These are phyloP conservation scores for Cerrena zonata DNA, from an alignment of 1,284 basidiomycete species.

Conservation along the genomic window DNA sequence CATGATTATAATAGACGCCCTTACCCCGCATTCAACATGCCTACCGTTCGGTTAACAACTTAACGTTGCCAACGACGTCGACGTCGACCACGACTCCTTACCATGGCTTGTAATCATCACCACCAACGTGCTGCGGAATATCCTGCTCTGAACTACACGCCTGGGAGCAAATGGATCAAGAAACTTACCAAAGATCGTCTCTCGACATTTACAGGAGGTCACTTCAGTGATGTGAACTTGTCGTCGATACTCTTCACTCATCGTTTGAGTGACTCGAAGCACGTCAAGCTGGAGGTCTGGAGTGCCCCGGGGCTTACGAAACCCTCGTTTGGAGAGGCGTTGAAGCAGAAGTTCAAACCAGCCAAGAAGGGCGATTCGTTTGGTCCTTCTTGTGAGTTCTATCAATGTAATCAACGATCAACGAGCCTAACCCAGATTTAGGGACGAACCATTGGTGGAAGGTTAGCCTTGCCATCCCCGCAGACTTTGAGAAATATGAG, in stretches of 20 bases:
- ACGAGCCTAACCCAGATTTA: constrained; percentile 3
- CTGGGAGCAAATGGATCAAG: constrained; percentile 81
- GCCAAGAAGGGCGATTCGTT: constrained; percentile 84
- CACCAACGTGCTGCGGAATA: constrained; percentile 40
- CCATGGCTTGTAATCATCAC: background rate
- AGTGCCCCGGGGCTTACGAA: constrained; percentile 77
- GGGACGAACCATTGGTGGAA: constrained; percentile 95
- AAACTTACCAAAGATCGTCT: constrained; percentile 64
- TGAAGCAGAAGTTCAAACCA: constrained; percentile 69
- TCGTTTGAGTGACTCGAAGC: constrained; percentile 56
- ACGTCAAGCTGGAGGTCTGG: constrained; percentile 82
- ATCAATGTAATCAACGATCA: background rate
- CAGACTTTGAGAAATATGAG: constrained; percentile 76
- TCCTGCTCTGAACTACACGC: constrained; percentile 55
- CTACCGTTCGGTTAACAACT: background rate
- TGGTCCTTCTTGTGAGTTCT: constrained; percentile 88
- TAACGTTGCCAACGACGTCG: background rate
- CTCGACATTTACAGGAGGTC: constrained; percentile 71
- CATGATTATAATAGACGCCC: background rate
- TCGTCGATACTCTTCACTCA: constrained; percentile 72
- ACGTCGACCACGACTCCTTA: background rate
- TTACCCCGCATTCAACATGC: background rate
- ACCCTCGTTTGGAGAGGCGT: constrained; percentile 79
- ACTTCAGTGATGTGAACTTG: constrained; percentile 76
- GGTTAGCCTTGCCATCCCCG: constrained; percentile 72